These are phyloP conservation scores for Fusarium armeniacum DNA, from an alignment of 2,329 filamentous ascomycete genomes.

Conservation along the genomic window DNA sequence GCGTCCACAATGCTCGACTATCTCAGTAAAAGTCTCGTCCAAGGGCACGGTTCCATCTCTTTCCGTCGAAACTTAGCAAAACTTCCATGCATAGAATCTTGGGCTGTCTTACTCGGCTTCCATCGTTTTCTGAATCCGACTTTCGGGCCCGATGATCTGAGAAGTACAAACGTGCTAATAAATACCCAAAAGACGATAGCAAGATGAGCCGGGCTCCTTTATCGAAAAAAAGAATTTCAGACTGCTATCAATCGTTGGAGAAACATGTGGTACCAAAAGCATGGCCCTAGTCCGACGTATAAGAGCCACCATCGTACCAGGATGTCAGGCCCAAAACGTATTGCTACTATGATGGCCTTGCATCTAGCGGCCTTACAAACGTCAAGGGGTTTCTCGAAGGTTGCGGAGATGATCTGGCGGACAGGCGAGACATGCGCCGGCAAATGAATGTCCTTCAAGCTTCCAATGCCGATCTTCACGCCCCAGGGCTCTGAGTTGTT, in stretches of 20 bases:
- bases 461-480: conserved; percentile 46
- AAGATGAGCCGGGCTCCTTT: conserved; percentile 35
- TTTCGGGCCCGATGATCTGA: conserved; percentile 18
- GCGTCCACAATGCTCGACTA: conserved; percentile 71
- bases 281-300: conserved; percentile 52
- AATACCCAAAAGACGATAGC: conserved; percentile 23
- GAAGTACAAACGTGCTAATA: conserved; percentile 19
- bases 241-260: conserved; percentile 44
- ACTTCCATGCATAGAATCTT: conserved; percentile 15
- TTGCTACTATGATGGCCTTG: conserved; percentile 46
- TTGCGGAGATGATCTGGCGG: conserved; percentile 40
- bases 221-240: conserved; percentile 42
- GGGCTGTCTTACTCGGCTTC: conserved; percentile 52
- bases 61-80: conserved; percentile 46
- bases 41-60: conserved; percentile 67
- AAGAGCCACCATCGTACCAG: conserved; percentile 50
- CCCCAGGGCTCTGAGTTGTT: conserved; percentile 41
- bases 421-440: conserved; percentile 36
- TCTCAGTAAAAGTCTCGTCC: conserved; percentile 71
- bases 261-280: conserved; percentile 53
- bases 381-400: conserved; percentile 38
- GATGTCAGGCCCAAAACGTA: conserved; percentile 48
- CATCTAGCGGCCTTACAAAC: conserved; percentile 45
- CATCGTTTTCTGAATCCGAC: conserved; percentile 44
- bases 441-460: conserved; percentile 35